Conservation (phyloP, 306 rosid genomes). For the Boehmeria nivea region DNA sequence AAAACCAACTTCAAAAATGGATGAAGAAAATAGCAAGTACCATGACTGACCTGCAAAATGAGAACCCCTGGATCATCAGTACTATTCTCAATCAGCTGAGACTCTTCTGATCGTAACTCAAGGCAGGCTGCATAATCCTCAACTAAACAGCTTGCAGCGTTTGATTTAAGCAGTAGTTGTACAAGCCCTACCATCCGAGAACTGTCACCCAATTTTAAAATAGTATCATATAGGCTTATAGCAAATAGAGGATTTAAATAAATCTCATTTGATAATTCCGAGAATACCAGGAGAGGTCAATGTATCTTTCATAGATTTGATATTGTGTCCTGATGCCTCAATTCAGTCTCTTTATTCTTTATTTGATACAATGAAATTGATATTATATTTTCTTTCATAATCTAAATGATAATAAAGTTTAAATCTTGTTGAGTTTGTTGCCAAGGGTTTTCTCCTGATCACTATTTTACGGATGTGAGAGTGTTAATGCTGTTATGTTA, state of each 20-base stretch:
- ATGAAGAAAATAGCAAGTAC: conserved; percentile 1
- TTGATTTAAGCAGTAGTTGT: conserved; percentile 68
- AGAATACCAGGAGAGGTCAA: not conserved
- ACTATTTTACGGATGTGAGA: not conserved
- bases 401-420: not conserved
- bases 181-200: conserved; percentile 97
- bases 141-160: conserved; percentile 64
- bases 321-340: not conserved
- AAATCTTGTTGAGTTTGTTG: not conserved
- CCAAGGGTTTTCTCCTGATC: not conserved
- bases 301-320: not conserved
- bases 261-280: not conserved
- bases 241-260: not conserved
- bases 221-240: conserved; percentile 2
- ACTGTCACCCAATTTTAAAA: conserved; percentile 42
- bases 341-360: not conserved
- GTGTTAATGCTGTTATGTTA: not conserved
- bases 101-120: conserved; percentile 75
- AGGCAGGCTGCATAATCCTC: conserved; percentile 99
- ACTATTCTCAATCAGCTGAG: conserved; percentile 54
- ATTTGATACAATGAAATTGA: not conserved
- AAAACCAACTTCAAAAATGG: not conserved
- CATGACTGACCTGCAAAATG: conserved; percentile 70
- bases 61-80: conserved; percentile 89
- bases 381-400: not conserved